A percentile compares a stretch with the other conserved stretches of the same genome.
These are phyloP conservation scores for Rhytidiadelphus loreus DNA, from an alignment of 225 moss, liverwort and hornwort genomes.

Conservation along the genomic window DNA sequence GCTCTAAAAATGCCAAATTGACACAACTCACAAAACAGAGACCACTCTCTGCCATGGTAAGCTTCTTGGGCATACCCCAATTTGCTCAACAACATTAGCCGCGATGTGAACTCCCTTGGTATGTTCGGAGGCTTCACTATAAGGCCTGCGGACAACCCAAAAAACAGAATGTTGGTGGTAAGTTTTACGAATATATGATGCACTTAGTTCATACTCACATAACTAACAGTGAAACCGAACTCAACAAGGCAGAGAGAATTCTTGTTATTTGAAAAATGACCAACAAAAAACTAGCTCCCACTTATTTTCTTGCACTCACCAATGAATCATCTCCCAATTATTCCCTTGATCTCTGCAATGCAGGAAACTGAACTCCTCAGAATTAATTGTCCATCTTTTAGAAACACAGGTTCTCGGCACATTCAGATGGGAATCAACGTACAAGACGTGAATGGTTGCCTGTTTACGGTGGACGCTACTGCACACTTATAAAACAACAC, in stretches of 20 bases:
- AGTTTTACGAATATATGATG: not conserved
- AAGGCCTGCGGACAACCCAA: slow-evolving; percentile 44
- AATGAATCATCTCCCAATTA: slow-evolving; percentile 22
- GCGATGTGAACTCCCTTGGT: slow-evolving; percentile 52
- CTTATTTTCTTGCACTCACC: slow-evolving; percentile 15
- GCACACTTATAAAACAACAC: not conserved
- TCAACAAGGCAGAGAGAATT: not conserved
- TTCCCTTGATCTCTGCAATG: slow-evolving; percentile 27
- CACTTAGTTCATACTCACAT: not conserved
- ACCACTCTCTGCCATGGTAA: not conserved
- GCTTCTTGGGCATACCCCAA: slow-evolving; percentile 55
- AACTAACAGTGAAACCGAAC: not conserved
- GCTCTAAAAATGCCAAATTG: not conserved
- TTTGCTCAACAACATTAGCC: slow-evolving; percentile 75
- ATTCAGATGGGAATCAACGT: not conserved
- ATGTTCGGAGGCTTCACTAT: slow-evolving; percentile 54
- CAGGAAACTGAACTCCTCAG: slow-evolving; percentile 9
- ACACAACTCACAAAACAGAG: not conserved
- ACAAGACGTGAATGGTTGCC: not conserved
- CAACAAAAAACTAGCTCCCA: not conserved
- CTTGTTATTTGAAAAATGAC: not conserved
- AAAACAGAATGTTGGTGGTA: not conserved
- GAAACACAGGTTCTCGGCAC: not conserved
- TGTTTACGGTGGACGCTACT: not conserved
- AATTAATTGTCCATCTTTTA: not conserved